A percentile compares a stretch with the other conserved stretches of the same genome.
Evolutionary conservation across 495 filamentous ascomycete species (phyloP).

Genomic region (Hypoxylon subgilvum): DNA sequence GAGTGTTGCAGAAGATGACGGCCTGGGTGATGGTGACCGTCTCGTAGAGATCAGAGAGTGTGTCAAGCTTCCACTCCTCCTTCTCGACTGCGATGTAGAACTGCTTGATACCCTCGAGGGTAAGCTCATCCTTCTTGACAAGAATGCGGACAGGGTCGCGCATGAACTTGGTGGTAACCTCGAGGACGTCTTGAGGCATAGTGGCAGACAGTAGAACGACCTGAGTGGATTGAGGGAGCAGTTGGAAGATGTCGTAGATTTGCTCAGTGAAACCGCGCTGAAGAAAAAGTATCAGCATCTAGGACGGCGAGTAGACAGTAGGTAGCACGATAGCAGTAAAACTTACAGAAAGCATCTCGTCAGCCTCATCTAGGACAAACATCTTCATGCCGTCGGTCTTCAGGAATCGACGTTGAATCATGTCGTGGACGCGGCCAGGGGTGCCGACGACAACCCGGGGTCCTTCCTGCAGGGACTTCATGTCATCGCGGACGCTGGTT

Average conservation of each 20-base stretch:
- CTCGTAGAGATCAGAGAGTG: constrained; percentile 97
- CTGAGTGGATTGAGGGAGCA: constrained; percentile 95
- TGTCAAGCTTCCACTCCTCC: constrained; percentile 99
- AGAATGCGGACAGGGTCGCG: constrained; percentile 97
- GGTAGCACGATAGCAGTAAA: neutral
- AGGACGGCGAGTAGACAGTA: constrained; percentile 6
- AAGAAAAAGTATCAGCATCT: constrained; percentile 22
- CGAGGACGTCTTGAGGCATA: constrained; percentile 97
- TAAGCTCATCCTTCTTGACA: constrained; percentile 99
- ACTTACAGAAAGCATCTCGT: constrained; percentile 94
- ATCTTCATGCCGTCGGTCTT: constrained; percentile 98
- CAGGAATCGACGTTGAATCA: constrained; percentile 96
- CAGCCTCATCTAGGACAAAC: constrained; percentile 98
- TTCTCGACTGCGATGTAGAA: constrained; percentile 99
- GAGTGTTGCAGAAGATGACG: constrained; percentile 99
- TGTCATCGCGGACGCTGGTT: constrained; percentile 96
- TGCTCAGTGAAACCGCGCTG: constrained; percentile 98
- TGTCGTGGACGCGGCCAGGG: constrained; percentile 95
- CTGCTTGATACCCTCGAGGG: constrained; percentile 98
- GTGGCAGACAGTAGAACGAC: constrained; percentile 97
- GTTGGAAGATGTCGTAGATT: constrained; percentile 99
- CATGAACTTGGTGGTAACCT: constrained; percentile 99
- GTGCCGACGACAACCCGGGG: constrained; percentile 97
- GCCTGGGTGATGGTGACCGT: constrained; percentile 99
- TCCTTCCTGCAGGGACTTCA: constrained; percentile 92